Evolutionary conservation across 1,284 basidiomycete species (phyloP).

Genomic region (Austroboletus rostrupii): DNA sequence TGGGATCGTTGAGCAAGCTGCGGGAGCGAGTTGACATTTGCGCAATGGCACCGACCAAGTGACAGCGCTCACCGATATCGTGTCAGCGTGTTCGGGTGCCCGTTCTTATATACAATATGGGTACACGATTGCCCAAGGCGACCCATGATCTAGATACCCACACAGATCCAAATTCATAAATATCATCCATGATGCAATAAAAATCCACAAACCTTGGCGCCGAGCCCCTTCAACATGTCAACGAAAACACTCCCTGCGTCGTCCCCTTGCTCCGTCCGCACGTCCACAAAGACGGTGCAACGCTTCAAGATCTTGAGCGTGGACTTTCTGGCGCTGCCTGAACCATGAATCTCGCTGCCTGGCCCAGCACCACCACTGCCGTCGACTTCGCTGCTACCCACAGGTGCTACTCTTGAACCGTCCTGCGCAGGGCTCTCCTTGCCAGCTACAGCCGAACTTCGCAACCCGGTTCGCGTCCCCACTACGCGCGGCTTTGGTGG

Average conservation of each 20-base stretch:
- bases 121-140: conserved; percentile 77
- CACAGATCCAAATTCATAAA: background rate
- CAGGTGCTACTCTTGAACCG: conserved; percentile 17
- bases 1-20: conserved; percentile 62
- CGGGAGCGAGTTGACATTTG: background rate
- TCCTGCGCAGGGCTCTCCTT: conserved; percentile 32
- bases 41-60: background rate
- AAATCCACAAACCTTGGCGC: conserved; percentile 63
- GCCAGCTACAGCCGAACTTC: conserved; percentile 34
- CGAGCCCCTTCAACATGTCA: conserved; percentile 78
- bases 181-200: background rate
- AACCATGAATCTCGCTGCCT: conserved; percentile 22
- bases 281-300: conserved; percentile 87
- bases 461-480: conserved; percentile 31
- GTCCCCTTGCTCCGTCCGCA: conserved; percentile 81
- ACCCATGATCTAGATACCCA: conserved; percentile 45
- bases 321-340: conserved; percentile 18
- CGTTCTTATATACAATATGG: conserved; percentile 90
- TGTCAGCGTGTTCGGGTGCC: conserved; percentile 70
- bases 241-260: conserved; percentile 81
- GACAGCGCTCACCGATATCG: conserved; percentile 57
- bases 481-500: conserved; percentile 36
- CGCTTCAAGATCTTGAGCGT: conserved; percentile 57
- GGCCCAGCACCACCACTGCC: conserved; percentile 15
- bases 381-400: conserved; percentile 7